These are phyloP conservation scores for Babesia caballi DNA, from an alignment of 169 alveolate species.

Conservation along the genomic window DNA sequence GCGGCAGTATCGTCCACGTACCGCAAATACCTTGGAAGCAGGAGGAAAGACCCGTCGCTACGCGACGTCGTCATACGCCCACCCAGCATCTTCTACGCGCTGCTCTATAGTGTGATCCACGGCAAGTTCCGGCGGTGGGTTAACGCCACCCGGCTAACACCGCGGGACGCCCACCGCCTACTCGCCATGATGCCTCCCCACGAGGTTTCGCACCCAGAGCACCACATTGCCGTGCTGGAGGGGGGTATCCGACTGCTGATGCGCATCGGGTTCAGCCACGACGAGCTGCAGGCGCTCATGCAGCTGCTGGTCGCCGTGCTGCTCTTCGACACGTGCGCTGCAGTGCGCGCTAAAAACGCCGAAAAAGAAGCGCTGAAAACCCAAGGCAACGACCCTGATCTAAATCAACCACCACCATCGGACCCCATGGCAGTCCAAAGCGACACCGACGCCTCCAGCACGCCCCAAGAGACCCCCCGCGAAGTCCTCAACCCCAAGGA, in stretches of 20 bases:
- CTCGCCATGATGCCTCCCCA: conserved; percentile 44
- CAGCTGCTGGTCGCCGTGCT: conserved; percentile 31
- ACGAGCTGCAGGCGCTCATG: conserved; percentile 17
- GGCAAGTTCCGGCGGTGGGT: conserved; percentile 10
- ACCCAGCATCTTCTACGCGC: conserved; percentile 48
- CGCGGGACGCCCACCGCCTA: conserved; percentile 1
- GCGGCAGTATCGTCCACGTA: conserved; percentile 2
- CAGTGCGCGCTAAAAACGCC: not conserved
- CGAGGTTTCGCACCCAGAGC: conserved; percentile 10
- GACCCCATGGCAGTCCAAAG: not conserved
- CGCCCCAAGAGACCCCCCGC: not conserved
- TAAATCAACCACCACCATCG: too few relatives aligned
- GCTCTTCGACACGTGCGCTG: conserved; percentile 16
- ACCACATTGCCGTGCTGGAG: conserved; percentile 7
- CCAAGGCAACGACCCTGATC: not conserved
- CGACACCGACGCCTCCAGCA: not conserved
- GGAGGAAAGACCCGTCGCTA: not conserved
- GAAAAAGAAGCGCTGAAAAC: not conserved
- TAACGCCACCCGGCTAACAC: conserved; percentile 2
- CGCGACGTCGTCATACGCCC: not conserved
- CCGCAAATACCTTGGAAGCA: conserved; percentile 3
- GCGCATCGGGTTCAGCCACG: conserved; percentile 41
- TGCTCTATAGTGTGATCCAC: conserved; percentile 12
- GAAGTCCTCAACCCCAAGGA: conserved; percentile 23
- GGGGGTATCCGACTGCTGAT: conserved; percentile 5